Evolutionary conservation across 306 rosid genomes (phyloP).

Genomic region (Begonia loranthoides): DNA sequence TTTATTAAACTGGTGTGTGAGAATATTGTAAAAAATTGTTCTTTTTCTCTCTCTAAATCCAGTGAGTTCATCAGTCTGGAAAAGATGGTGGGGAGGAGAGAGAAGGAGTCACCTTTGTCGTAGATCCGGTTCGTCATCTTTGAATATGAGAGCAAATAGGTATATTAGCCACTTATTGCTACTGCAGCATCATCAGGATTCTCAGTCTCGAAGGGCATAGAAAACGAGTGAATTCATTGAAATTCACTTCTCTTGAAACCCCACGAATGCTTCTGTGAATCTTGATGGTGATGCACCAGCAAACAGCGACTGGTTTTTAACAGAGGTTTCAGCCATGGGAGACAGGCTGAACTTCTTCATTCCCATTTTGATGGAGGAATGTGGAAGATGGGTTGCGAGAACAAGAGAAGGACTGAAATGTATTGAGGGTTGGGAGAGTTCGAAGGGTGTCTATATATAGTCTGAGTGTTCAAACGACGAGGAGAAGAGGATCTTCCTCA

Average conservation of each 20-base stretch:
- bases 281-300: constrained; percentile 8
- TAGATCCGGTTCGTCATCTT: too few relatives aligned
- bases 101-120: too few relatives aligned
- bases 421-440: neutral
- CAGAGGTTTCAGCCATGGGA: neutral
- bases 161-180: constrained; percentile 24
- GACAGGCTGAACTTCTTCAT: too few relatives aligned
- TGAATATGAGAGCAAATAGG: neutral
- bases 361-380: too few relatives aligned
- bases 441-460: neutral
- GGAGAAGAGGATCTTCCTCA: neutral
- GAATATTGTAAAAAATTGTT: too few relatives aligned
- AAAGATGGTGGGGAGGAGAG: too few relatives aligned
- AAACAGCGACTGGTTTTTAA: constrained; percentile 3
- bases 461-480: neutral
- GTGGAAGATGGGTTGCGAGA: too few relatives aligned
- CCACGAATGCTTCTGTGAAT: neutral
- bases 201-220: constrained; percentile 1
- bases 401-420: too few relatives aligned
- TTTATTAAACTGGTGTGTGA: too few relatives aligned
- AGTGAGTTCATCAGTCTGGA: too few relatives aligned
- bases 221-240: neutral
- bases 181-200: constrained; percentile 21
- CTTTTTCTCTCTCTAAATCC: too few relatives aligned
- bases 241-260: neutral